These are phyloP conservation scores for Rhodotorula sp. DNA, from an alignment of 1,284 basidiomycete genomes.

Conservation along the genomic window DNA sequence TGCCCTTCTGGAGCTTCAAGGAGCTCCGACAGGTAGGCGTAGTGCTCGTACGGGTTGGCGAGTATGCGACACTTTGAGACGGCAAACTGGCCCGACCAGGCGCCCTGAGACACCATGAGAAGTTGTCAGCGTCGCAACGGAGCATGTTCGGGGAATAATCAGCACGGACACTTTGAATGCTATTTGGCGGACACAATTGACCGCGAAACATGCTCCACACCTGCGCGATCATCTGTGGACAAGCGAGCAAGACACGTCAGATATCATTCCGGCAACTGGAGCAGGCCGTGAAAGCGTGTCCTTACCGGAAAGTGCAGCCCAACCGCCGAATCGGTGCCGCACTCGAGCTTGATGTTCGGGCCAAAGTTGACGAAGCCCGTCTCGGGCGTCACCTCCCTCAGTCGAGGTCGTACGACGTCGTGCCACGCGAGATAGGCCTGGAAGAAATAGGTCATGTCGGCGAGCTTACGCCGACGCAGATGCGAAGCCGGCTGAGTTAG, in stretches of 20 bases:
- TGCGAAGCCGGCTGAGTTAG: slow-evolving; percentile 1
- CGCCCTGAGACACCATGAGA: neutral
- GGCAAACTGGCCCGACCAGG: slow-evolving; percentile 37
- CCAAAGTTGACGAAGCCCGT: slow-evolving; percentile 46
- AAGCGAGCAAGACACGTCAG: neutral
- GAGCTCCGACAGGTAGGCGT: slow-evolving; percentile 31
- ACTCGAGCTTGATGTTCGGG: slow-evolving; percentile 29
- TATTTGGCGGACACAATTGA: slow-evolving; percentile 37
- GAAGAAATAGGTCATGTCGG: slow-evolving; percentile 48
- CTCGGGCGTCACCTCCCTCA: slow-evolving; percentile 39
- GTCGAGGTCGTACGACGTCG: slow-evolving; percentile 46
- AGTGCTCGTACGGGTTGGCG: slow-evolving; percentile 40
- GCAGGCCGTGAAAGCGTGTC: neutral
- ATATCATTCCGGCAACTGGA: neutral
- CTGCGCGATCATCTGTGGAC: slow-evolving; percentile 26
- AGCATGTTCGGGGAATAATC: neutral
- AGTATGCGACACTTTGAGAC: slow-evolving; percentile 41
- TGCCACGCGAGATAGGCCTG: slow-evolving; percentile 50
- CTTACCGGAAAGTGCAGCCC: slow-evolving; percentile 9
- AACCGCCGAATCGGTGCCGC: slow-evolving; percentile 25
- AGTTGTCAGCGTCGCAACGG: neutral
- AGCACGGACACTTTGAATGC: slow-evolving; percentile 13
- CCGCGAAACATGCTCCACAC: slow-evolving; percentile 38
- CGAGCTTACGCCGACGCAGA: slow-evolving; percentile 28
- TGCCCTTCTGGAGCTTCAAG: slow-evolving; percentile 34